These are phyloP conservation scores for Dryadomyces quercus-mongolicae DNA, from an alignment of 2,329 filamentous ascomycete genomes.

Conservation along the genomic window DNA sequence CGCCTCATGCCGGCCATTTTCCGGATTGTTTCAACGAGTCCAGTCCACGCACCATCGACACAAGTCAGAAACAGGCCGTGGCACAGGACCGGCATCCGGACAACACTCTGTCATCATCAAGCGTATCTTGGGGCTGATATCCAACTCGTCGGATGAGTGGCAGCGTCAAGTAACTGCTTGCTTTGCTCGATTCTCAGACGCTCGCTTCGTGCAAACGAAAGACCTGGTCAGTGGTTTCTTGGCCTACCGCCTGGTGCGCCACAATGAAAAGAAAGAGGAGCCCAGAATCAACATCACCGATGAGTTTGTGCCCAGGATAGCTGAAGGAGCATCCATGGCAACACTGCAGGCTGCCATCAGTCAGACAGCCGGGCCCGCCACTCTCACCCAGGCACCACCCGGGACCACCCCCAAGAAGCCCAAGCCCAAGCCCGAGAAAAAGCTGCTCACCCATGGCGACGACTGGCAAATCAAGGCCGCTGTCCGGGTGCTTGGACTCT, in stretches of 20 bases:
- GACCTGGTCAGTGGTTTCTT: constrained; percentile 70
- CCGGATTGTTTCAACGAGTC: constrained; percentile 22
- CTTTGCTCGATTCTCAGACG: constrained; percentile 59
- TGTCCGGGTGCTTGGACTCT: constrained; percentile 63
- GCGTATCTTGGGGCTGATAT: constrained; percentile 66
- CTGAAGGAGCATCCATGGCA: constrained; percentile 51
- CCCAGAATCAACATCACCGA: constrained; percentile 47
- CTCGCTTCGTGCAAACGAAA: constrained; percentile 59
- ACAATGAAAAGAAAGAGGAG: constrained; percentile 54
- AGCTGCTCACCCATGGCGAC: constrained; percentile 52
- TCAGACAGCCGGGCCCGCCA: constrained; percentile 22
- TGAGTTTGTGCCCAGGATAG: constrained; percentile 62
- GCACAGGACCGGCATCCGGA: constrained; percentile 37
- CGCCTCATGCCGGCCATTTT: constrained; percentile 25
- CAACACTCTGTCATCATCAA: constrained; percentile 79
- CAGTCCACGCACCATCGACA: constrained; percentile 3
- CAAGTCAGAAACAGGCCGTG: constrained; percentile 12
- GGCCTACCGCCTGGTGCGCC: constrained; percentile 64
- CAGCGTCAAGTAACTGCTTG: constrained; percentile 68
- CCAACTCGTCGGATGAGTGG: constrained; percentile 62
- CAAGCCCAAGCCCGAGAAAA: constrained; percentile 38
- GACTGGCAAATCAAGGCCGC: constrained; percentile 86
- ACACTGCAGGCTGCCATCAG: constrained; percentile 70
- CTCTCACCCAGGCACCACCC: constrained; percentile 34
- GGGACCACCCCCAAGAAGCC: constrained; percentile 32